These are phyloP conservation scores for Cruciata laevipes DNA, from an alignment of 257 asterid genomes.

Conservation along the genomic window DNA sequence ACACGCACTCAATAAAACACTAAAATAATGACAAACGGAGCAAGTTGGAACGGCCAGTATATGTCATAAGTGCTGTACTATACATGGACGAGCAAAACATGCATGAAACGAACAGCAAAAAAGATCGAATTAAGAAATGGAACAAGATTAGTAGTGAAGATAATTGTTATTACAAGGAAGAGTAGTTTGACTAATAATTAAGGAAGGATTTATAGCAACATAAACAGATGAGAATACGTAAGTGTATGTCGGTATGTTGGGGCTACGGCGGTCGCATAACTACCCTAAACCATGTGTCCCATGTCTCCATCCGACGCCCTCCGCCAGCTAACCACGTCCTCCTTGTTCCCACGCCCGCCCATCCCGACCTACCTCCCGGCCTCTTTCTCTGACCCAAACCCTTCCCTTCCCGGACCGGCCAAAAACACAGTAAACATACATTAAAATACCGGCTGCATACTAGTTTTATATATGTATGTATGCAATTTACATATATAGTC, in stretches of 20 bases:
- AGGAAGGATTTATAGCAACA: background rate
- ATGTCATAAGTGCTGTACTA: no score
- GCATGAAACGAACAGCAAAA: background rate
- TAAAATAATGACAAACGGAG: background rate
- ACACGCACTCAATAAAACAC: background rate
- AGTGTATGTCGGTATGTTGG: conserved; percentile 30
- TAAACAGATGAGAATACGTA: conserved; percentile 17
- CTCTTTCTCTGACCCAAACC: background rate
- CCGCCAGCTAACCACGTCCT: conserved; percentile 11
- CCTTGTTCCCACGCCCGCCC: background rate
- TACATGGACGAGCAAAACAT: background rate
- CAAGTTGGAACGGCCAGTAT: background rate
- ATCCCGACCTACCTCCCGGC: background rate
- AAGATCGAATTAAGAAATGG: background rate
- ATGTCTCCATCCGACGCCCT: conserved; percentile 11
- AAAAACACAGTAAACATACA: no score
- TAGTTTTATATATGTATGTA: no score
- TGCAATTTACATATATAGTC: no score
- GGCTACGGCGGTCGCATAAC: conserved; percentile 9
- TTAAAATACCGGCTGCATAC: no score
- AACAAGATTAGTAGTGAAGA: no score
- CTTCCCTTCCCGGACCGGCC: no score
- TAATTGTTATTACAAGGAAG: background rate
- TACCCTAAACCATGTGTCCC: conserved; percentile 6
- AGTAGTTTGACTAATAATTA: background rate